Conservation (phyloP, 139 green algal species). For the Coccomyxa sp. region DNA sequence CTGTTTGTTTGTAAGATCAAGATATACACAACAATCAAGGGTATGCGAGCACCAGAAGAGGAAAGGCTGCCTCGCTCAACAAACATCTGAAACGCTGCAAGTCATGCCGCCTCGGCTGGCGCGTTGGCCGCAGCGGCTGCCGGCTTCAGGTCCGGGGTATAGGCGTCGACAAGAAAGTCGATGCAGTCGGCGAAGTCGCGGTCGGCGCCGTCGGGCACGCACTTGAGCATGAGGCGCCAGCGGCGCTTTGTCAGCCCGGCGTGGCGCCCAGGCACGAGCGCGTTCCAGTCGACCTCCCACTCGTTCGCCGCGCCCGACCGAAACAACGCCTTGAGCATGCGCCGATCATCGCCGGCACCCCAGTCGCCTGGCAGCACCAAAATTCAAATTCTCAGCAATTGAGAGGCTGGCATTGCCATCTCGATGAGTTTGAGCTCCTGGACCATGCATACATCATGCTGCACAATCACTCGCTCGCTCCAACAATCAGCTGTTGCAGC, state of each 20-base stretch:
- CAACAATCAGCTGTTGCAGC: too few species aligned
- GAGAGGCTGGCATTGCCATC: not conserved
- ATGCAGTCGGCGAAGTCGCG: constrained; percentile 26
- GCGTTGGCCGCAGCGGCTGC: too few species aligned
- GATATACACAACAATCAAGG: too few species aligned
- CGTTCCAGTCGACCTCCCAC: constrained; percentile 51
- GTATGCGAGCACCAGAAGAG: too few species aligned
- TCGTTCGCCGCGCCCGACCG: constrained; percentile 22
- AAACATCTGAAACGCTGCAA: too few species aligned
- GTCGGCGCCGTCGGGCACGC: constrained; percentile 15
- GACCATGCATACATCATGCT: too few species aligned
- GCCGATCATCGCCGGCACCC: constrained; percentile 59
- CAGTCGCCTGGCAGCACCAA: constrained; percentile 46
- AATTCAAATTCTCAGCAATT: too few species aligned
- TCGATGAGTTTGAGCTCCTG: not conserved
- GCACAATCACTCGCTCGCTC: too few species aligned
- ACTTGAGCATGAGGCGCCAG: constrained; percentile 57
- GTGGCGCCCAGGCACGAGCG: constrained; percentile 41
- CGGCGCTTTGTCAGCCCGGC: constrained; percentile 41
- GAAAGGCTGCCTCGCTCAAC: too few species aligned
- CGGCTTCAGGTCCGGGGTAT: constrained; percentile 19
- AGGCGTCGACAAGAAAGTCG: constrained; percentile 18
- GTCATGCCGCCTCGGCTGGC: too few species aligned
- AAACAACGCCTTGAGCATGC: constrained; percentile 47
- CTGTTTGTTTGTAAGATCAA: too few species aligned